Percentiles rank a stretch among this genome's conserved stretches.
These are phyloP conservation scores for Dactylellina drechsleri DNA, from an alignment of 2,329 filamentous ascomycete species.

Conservation along the genomic window DNA sequence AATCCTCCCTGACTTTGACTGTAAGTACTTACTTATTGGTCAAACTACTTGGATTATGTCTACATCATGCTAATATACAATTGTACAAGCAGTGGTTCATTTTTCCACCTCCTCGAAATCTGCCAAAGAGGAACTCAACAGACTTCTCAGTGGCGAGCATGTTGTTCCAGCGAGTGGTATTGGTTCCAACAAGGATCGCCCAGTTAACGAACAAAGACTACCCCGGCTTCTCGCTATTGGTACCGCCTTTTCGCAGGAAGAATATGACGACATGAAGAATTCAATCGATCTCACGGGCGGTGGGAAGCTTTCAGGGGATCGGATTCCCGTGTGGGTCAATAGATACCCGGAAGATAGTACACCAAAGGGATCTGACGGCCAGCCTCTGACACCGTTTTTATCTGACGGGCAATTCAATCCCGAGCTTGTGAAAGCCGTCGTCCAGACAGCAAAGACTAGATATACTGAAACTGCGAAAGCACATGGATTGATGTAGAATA, in stretches of 20 bases:
- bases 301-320: conserved; percentile 18
- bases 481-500: too few relatives aligned
- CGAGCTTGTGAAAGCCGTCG: conserved; percentile 1
- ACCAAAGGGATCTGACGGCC: conserved; percentile 17
- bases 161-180: conserved; percentile 18
- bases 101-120: conserved; percentile 23
- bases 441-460: too few relatives aligned
- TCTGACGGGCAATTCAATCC: conserved; percentile 21
- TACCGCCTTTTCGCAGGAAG: conserved; percentile 37
- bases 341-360: neutral
- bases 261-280: conserved; percentile 37
- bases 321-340: conserved; percentile 40
- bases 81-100: conserved; percentile 22
- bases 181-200: conserved; percentile 42
- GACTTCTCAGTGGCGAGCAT: conserved; percentile 40
- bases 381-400: neutral
- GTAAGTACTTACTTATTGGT: conserved; percentile 2
- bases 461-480: too few relatives aligned
- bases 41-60: neutral
- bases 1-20: conserved; percentile 45
- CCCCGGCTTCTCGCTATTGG: conserved; percentile 35
- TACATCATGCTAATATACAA: neutral
- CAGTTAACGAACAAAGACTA: conserved; percentile 28
- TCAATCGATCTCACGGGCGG: conserved; percentile 43
- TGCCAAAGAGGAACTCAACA: conserved; percentile 33